Conservation (phyloP, 371 early-diverging fungal species). For the Thermomucor indicae-seudaticae region DNA sequence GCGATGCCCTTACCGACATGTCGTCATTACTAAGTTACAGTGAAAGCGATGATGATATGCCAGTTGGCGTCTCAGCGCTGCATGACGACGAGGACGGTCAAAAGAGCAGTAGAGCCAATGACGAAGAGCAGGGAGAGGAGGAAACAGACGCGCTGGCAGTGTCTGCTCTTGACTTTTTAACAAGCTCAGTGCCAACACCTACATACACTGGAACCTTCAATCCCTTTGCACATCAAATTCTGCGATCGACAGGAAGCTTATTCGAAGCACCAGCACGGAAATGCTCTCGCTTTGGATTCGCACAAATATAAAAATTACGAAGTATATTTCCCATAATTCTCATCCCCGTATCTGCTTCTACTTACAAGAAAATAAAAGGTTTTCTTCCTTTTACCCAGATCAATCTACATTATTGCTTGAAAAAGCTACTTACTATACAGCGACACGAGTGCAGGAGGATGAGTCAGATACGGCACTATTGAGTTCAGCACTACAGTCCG, state of each 20-base stretch:
- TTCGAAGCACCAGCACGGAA: constrained; percentile 37
- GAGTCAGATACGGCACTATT: too few species aligned
- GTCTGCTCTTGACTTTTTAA: constrained; percentile 32
- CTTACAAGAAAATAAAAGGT: too few species aligned
- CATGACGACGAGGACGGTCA: constrained; percentile 13
- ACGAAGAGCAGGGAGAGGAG: constrained; percentile 1
- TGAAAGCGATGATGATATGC: constrained; percentile 20
- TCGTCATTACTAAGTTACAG: constrained; percentile 2
- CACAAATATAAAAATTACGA: constrained; percentile 26
- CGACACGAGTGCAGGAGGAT: too few species aligned
- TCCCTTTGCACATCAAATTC: constrained; percentile 36
- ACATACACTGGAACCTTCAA: constrained; percentile 38
- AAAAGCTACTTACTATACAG: too few species aligned
- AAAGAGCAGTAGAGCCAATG: not conserved
- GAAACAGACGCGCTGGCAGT: constrained; percentile 4
- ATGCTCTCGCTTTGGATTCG: constrained; percentile 47
- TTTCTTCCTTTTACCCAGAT: too few species aligned
- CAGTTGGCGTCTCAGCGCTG: constrained; percentile 31
- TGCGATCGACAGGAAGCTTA: constrained; percentile 22
- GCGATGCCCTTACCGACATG: constrained; percentile 29
- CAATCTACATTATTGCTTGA: too few species aligned
- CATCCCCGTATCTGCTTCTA: too few species aligned
- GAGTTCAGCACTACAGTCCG: too few species aligned
- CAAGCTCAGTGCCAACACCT: constrained; percentile 27
- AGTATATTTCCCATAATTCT: not conserved